These are phyloP conservation scores for Microbotryum scabiosae DNA, from an alignment of 1,284 basidiomycete genomes.

Conservation along the genomic window DNA sequence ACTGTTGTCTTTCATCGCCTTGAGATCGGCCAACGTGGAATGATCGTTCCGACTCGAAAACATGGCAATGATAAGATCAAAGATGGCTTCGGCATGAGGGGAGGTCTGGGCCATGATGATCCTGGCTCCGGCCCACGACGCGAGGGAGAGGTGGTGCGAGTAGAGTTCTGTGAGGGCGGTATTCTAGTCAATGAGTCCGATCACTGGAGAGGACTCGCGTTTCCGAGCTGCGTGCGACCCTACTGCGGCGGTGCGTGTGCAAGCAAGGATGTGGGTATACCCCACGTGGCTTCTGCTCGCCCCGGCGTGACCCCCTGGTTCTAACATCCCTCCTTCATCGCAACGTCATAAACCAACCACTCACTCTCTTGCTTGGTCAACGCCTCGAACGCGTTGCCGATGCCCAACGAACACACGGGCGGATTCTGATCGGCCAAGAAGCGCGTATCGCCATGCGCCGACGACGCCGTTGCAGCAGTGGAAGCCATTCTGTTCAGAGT, in stretches of 20 bases:
- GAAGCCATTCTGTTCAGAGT: neutral
- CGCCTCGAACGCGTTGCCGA: slow-evolving; percentile 17
- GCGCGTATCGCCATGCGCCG: neutral
- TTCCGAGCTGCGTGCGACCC: neutral
- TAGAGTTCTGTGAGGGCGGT: slow-evolving; percentile 15
- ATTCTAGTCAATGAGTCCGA: too few relatives aligned
- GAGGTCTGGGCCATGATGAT: slow-evolving; percentile 77
- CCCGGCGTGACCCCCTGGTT: too few relatives aligned
- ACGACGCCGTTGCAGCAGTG: neutral
- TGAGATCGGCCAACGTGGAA: slow-evolving; percentile 49
- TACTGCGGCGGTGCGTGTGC: too few relatives aligned
- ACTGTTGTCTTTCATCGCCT: slow-evolving; percentile 46
- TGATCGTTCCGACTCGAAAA: slow-evolving; percentile 10
- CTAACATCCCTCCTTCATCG: too few relatives aligned
- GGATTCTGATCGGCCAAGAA: slow-evolving; percentile 23
- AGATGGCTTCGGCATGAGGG: slow-evolving; percentile 28
- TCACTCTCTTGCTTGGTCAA: slow-evolving; percentile 26
- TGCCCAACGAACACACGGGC: slow-evolving; percentile 25
- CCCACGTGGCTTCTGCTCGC: neutral
- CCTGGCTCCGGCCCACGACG: slow-evolving; percentile 62
- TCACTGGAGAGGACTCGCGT: too few relatives aligned
- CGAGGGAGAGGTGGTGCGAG: slow-evolving; percentile 17
- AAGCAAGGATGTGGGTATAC: too few relatives aligned
- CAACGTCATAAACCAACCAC: neutral
- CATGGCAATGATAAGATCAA: slow-evolving; percentile 24